phyloP scores from a whole-genome alignment of 352 stramenopile genomes.

The Thraustotheca clavata region DNA sequence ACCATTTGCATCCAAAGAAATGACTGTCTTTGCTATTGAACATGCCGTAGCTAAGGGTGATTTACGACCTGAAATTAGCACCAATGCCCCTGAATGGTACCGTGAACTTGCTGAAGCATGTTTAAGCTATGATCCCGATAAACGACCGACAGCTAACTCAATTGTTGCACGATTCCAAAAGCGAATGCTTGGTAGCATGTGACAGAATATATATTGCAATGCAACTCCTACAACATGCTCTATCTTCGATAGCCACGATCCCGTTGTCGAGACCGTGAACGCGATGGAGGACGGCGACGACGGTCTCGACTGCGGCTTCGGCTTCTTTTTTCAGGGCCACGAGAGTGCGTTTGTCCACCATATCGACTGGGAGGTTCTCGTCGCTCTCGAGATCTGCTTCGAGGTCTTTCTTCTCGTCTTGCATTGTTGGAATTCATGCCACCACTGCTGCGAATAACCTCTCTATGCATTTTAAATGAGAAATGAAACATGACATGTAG shows the following conservation, averaged over 20 bases:
- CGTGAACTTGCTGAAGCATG: constrained; percentile 32
- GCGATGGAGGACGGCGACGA: background rate
- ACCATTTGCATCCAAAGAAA: constrained; percentile 3
- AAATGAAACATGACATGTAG: background rate
- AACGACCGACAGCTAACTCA: constrained; percentile 40
- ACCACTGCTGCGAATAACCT: constrained; percentile 5
- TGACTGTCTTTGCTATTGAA: constrained; percentile 33
- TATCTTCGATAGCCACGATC: background rate
- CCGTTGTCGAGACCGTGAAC: background rate
- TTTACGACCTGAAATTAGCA: constrained; percentile 32
- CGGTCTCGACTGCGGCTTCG: constrained; percentile 13
- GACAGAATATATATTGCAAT: too few species aligned
- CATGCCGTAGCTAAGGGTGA: constrained; percentile 39
- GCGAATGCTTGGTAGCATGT: background rate
- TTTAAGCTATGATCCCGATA: constrained; percentile 26
- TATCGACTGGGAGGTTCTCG: background rate
- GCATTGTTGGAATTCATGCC: background rate
- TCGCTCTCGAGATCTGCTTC: constrained; percentile 12
- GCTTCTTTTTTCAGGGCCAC: background rate
- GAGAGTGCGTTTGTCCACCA: background rate
- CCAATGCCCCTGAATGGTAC: constrained; percentile 31
- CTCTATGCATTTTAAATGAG: background rate
- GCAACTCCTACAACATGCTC: too few species aligned
- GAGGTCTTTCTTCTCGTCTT: background rate
- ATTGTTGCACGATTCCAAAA: constrained; percentile 25